phyloP scores from a whole-genome alignment of 2,329 filamentous ascomycete species.

The Didymella arachidicola region DNA sequence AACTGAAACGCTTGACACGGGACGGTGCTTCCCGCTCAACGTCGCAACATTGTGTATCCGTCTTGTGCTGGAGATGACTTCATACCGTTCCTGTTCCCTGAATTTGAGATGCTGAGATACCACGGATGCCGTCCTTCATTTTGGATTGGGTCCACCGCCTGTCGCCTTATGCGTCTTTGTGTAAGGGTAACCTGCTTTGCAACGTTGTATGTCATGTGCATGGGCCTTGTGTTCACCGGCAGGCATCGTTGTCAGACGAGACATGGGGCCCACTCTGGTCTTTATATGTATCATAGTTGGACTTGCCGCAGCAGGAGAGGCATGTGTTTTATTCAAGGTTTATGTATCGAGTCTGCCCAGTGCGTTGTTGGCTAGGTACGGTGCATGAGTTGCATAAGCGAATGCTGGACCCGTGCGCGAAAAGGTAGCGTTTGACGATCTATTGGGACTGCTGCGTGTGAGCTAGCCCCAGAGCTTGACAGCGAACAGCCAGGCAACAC shows the following conservation, averaged over 20 bases:
- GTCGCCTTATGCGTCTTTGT: not conserved
- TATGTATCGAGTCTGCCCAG: not conserved
- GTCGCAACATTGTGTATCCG: conserved; percentile 1
- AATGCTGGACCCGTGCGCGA: not conserved
- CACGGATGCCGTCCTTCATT: conserved; percentile 7
- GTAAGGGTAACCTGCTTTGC: not conserved
- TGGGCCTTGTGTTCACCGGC: not conserved
- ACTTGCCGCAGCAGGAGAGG: not conserved
- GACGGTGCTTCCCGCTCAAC: conserved; percentile 1
- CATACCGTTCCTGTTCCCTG: conserved; percentile 1
- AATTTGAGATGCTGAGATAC: conserved; percentile 19
- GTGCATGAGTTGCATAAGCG: not conserved
- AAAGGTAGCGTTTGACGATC: not conserved
- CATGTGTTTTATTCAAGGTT: not conserved
- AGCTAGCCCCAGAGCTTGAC: not conserved
- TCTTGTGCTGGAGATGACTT: not conserved
- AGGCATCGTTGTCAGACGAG: not conserved
- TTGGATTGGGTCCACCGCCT: not conserved
- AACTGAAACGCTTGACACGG: conserved; percentile 13
- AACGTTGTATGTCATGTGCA: not conserved
- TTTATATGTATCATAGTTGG: not conserved
- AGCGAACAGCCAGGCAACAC: not conserved
- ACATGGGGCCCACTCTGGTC: not conserved
- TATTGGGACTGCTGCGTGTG: not conserved
- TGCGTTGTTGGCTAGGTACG: not conserved